These are phyloP conservation scores for Uronychia binucleata DNA, from an alignment of 73 alveolate species.

Conservation along the genomic window DNA sequence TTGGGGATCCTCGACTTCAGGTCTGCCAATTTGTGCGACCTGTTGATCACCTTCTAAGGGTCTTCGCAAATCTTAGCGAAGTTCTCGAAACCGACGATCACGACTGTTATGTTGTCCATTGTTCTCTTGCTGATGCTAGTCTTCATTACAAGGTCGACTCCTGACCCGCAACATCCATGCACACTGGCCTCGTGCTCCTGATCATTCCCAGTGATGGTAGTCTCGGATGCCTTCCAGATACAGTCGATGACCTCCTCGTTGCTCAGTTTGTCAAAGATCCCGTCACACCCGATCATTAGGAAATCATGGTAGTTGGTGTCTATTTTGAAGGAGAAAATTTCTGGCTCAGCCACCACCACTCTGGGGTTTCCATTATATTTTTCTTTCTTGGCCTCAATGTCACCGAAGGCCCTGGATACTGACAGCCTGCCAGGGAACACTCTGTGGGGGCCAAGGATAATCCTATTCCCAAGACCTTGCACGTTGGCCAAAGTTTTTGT, in stretches of 20 bases:
- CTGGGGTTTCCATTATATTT: conserved; percentile 86
- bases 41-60: neutral
- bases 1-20: neutral
- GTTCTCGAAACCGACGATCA: conserved; percentile 82
- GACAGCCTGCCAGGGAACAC: conserved; percentile 98
- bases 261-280: conserved; percentile 95
- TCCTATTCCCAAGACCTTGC: conserved; percentile 45
- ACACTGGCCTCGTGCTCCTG: neutral
- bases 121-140: conserved; percentile 23
- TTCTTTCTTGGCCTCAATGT: conserved; percentile 85
- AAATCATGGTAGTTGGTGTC: conserved; percentile 29
- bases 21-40: neutral
- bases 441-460: conserved; percentile 94
- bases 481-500: conserved; percentile 51
- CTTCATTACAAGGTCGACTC: conserved; percentile 4
- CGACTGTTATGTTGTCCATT: conserved; percentile 90
- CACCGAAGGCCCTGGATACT: conserved; percentile 91
- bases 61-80: conserved; percentile 8
- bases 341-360: conserved; percentile 86
- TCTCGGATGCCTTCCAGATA: conserved; percentile 73
- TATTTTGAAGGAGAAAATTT: conserved; percentile 49
- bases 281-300: conserved; percentile 94
- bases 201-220: neutral
- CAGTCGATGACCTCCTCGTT: conserved; percentile 90
- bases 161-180: conserved; percentile 15